Base-by-base conservation (phyloP, 148 eudicot genomes). In the Agrostemma githago region DNA sequence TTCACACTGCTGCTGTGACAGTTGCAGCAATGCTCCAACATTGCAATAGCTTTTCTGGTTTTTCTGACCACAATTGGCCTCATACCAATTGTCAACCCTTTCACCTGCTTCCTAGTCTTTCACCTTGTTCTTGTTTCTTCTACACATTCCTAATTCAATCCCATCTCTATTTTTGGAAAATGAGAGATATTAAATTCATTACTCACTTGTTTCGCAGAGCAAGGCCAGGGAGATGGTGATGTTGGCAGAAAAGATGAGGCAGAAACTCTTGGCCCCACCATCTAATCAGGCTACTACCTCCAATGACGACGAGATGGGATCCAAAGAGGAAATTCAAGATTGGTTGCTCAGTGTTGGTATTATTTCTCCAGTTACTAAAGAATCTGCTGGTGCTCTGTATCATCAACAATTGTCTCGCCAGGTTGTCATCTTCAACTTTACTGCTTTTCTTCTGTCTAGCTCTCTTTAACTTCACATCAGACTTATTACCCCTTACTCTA, bases 171-270 rank as follows among this genome's bases (percentile, higher is more conserved):
- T 14, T 38, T 34, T 7, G 5, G 15, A 26, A 26, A 26, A 26
- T 26, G 34, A 26, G 53, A 12, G 14, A 8, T 48, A 7, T 48
- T 10, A 48, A 8, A 8, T 48, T 48, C 8, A 44, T 5, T 5
- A 44, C 51, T 44, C 51, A 48, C 9, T 8, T 72, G 63, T 75
- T 76, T 62, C 82, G 70, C 82, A 94, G 98, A 85, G 90, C 72
- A 95, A 95, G 84, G 98, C 98, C 19, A 90, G 90, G 77, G 98
- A 95, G 81, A 95, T 95, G 98, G 98, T 95, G 87, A 81, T 87
- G 87, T 86, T 95, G 58, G 97, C 98, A 14, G 98, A 95, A 76
- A 95, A 83, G 75, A 95, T 95, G 98, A 88, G 98, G 82, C 88
- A 71, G 70, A 95, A 95, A 82, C 98, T 95, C 71, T 84, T 95